Evolutionary conservation across 202 grass and related monocot genomes (phyloP).

Genomic region (Saccharum hybrid): DNA sequence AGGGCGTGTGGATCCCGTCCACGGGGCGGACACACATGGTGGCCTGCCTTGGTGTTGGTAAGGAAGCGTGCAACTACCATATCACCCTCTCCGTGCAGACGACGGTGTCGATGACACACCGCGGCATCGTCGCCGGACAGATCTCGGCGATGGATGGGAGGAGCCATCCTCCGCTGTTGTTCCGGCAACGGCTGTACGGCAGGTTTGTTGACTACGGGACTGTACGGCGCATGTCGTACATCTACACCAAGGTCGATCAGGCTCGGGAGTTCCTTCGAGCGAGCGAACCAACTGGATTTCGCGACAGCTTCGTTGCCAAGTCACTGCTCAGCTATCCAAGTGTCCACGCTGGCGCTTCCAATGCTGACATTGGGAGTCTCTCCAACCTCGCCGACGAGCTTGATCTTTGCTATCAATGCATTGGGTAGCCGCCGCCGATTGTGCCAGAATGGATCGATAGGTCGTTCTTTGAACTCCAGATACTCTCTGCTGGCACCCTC

Average conservation of each 20-base stretch:
- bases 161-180: too few species aligned
- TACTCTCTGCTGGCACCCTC: slow-evolving; percentile 45
- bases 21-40: slow-evolving; percentile 59
- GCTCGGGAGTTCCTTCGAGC: slow-evolving; percentile 50
- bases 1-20: slow-evolving; percentile 64
- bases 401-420: slow-evolving; percentile 8
- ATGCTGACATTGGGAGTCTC: slow-evolving; percentile 37
- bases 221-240: slow-evolving; percentile 27
- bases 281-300: slow-evolving; percentile 48
- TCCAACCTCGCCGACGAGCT: slow-evolving; percentile 56
- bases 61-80: slow-evolving; percentile 44
- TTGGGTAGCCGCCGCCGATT: neutral
- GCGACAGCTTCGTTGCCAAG: neutral
- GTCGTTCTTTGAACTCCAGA: slow-evolving; percentile 43
- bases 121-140: too few species aligned
- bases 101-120: neutral
- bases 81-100: slow-evolving; percentile 57
- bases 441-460: neutral
- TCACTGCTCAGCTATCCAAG: slow-evolving; percentile 65
- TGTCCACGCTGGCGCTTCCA: neutral
- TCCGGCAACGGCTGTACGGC: too few species aligned
- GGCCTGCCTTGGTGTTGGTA: slow-evolving; percentile 53
- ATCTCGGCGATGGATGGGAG: too few species aligned
- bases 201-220: too few species aligned
- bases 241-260: slow-evolving; percentile 53